A percentile compares a stretch with the other conserved stretches of the same genome.
Evolutionary conservation across 2,329 filamentous ascomycete genomes (phyloP).

Genomic region (Aciculosporium take): DNA sequence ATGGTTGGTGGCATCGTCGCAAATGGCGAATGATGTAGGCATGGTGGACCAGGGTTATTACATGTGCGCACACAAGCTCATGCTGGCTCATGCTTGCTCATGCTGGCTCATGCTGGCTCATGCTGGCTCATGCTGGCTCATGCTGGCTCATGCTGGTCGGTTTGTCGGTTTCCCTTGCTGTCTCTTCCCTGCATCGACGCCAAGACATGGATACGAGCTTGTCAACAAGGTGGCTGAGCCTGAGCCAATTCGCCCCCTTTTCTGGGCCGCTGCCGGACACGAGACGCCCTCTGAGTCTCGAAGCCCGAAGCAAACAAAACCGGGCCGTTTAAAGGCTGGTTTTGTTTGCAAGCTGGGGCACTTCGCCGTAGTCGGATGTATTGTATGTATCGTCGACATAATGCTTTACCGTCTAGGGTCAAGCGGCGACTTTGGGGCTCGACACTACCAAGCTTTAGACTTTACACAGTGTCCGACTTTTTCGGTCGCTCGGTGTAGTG

Average conservation of each 20-base stretch:
- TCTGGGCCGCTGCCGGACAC: neutral
- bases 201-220: neutral
- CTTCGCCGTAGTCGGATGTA: constrained; percentile 1
- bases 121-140: neutral
- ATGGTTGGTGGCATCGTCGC: neutral
- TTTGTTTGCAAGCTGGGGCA: neutral
- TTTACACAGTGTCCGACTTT: constrained; percentile 1
- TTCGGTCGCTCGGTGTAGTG: constrained; percentile 1
- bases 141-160: neutral
- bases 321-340: neutral
- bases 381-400: too few species aligned
- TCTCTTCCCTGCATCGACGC: neutral
- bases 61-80: neutral
- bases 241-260: neutral
- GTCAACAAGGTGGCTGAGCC: neutral
- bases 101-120: neutral
- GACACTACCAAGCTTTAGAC: neutral
- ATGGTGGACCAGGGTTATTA: neutral
- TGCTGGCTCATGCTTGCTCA: neutral
- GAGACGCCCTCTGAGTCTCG: neutral
- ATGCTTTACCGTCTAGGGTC: constrained; percentile 1
- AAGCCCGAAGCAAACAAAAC: neutral
- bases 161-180: too few species aligned
- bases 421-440: neutral
- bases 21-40: neutral